phyloP scores from a whole-genome alignment of 305 asterid species.

The Solanum aculeatissimum region DNA sequence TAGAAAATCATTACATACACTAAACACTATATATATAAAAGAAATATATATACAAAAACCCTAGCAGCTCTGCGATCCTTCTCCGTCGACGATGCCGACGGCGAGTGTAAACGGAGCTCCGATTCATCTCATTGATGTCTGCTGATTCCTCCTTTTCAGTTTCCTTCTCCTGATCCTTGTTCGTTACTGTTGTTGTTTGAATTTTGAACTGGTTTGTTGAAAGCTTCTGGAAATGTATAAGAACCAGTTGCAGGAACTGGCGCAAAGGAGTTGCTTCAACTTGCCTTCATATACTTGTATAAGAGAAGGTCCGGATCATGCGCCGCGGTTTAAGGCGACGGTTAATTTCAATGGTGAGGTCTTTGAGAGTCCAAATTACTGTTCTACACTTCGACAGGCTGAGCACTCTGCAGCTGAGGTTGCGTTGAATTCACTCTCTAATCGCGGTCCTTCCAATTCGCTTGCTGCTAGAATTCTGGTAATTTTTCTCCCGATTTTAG shows the following conservation, averaged over 20 bases:
- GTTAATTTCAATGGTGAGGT: slow-evolving; percentile 43
- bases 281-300: slow-evolving; percentile 38
- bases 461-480: slow-evolving; percentile 43
- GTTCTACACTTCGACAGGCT: slow-evolving; percentile 40
- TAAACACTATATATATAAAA: not conserved
- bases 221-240: slow-evolving; percentile 26
- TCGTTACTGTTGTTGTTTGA: not conserved
- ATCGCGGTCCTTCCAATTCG: slow-evolving; percentile 41
- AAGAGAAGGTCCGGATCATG: slow-evolving; percentile 51
- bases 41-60: not conserved
- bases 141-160: not conserved
- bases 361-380: slow-evolving; percentile 42
- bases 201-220: not conserved
- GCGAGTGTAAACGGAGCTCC: slow-evolving; percentile 1
- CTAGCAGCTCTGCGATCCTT: not conserved
- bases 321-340: slow-evolving; percentile 40
- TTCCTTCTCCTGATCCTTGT: not conserved
- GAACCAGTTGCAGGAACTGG: slow-evolving; percentile 45
- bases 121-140: not conserved
- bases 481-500: not conserved
- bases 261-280: slow-evolving; percentile 46
- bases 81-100: not conserved
- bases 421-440: slow-evolving; percentile 35
- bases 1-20: not conserved
- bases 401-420: slow-evolving; percentile 49